Conservation (phyloP, 352 stramenopile genomes). For the Globisporangium takayamanum region DNA sequence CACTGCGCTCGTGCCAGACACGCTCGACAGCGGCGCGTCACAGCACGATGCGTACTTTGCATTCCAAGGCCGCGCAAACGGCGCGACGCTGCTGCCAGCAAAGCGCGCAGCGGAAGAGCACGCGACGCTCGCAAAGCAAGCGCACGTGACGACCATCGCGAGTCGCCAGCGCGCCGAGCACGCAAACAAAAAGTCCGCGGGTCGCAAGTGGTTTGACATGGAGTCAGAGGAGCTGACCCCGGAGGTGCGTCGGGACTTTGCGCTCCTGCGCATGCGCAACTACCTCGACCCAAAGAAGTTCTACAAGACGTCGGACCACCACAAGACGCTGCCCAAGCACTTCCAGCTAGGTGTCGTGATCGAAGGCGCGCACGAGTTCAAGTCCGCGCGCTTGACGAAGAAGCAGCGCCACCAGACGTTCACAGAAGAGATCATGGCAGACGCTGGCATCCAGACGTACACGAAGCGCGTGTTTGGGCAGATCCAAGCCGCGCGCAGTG, state of each 20-base stretch:
- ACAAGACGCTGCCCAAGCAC: constrained; percentile 76
- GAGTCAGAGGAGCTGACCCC: constrained; percentile 83
- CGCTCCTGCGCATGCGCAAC: constrained; percentile 92
- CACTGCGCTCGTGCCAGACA: constrained; percentile 36
- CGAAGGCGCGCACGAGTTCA: constrained; percentile 88
- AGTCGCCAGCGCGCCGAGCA: constrained; percentile 46
- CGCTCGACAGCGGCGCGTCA: constrained; percentile 62
- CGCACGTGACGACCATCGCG: constrained; percentile 33
- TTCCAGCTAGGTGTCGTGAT: constrained; percentile 92
- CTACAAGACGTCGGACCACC: constrained; percentile 92
- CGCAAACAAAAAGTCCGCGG: constrained; percentile 44
- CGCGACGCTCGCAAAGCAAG: constrained; percentile 30
- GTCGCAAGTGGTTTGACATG: constrained; percentile 91
- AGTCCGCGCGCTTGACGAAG: constrained; percentile 87
- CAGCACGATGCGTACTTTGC: constrained; percentile 38
- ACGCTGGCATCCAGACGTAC: constrained; percentile 78
- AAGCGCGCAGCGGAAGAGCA: constrained; percentile 44
- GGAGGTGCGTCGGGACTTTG: constrained; percentile 84
- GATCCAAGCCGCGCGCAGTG: constrained; percentile 50
- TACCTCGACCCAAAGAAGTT: constrained; percentile 96
- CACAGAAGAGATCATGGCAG: constrained; percentile 93
- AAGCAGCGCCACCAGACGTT: constrained; percentile 90
- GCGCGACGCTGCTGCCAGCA: constrained; percentile 32
- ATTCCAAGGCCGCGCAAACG: constrained; percentile 31
- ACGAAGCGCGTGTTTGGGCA: constrained; percentile 79